phyloP scores from a whole-genome alignment of 192 early-diverging fungal genomes.

The Mortierella hygrophila region DNA sequence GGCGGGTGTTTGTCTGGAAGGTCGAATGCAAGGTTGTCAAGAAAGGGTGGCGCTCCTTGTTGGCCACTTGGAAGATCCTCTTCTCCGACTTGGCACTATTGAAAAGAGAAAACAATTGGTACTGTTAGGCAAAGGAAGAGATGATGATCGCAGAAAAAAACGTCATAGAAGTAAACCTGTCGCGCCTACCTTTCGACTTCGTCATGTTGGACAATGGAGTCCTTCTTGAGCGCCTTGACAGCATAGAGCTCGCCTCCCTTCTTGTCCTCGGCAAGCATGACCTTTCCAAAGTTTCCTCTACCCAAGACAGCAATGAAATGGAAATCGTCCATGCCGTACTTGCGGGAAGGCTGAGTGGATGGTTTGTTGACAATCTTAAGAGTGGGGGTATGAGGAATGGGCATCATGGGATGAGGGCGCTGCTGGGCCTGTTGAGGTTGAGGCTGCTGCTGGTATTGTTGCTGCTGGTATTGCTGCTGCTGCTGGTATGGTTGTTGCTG shows the following conservation, averaged over 20 bases:
- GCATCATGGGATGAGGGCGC: conserved; percentile 37
- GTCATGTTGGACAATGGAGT: conserved; percentile 98
- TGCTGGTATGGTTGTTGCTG: conserved; percentile 46
- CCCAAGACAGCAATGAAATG: conserved; percentile 94
- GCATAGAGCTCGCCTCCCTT: conserved; percentile 86
- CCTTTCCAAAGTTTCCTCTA: conserved; percentile 99
- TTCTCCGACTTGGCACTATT: conserved; percentile 90
- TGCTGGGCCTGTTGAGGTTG: conserved; percentile 29
- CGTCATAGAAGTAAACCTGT: neutral
- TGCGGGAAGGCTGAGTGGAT: conserved; percentile 47
- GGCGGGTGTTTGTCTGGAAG: conserved; percentile 92
- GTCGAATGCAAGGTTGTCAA: conserved; percentile 95
- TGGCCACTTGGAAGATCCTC: conserved; percentile 95
- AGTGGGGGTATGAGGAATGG: conserved; percentile 39
- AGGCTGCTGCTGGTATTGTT: conserved; percentile 33
- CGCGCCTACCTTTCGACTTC: conserved; percentile 75
- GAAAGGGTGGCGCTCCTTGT: conserved; percentile 93
- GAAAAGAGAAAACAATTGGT: neutral
- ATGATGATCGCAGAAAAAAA: neutral
- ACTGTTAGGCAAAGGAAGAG: neutral
- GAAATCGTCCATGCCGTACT: conserved; percentile 91
- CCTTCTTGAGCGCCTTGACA: conserved; percentile 98
- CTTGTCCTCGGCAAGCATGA: conserved; percentile 97
- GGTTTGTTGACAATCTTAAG: conserved; percentile 51
- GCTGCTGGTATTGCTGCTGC: conserved; percentile 30